Evolutionary conservation across 2,329 filamentous ascomycete genomes (phyloP), one percentile per base, ranked within the genome.

Genomic region (Xylariaceae sp.): DNA sequence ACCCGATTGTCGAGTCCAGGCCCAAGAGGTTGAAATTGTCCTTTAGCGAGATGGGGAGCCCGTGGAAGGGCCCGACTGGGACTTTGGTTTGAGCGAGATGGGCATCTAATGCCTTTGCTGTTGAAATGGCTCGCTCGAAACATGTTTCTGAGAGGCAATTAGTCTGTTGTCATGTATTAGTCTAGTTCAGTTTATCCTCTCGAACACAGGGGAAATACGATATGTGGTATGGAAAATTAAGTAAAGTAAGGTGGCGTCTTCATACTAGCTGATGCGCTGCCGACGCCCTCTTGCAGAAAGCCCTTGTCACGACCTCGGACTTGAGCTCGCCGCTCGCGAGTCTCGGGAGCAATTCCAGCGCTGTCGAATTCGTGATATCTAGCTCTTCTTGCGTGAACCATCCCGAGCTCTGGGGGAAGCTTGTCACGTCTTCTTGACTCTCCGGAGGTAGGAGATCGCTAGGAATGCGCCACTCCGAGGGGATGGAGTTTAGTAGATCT

Each of bases 11-110:
- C 19, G 83, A 77, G 60, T 87, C 85, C 11, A 85, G 77, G 5
- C 85, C 85, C 2, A 71, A 69, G 12, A 89, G 74, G 56, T 89
- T 82, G 76, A 90, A 87, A 67, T 87, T 86, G 73, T 91, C 88
- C 67, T 92, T 92, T 43, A 92, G 78, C 0, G 86, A 86, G 26
- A 88, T 72, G 2, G 86, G 86, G 1, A 88, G 76, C 56, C 69
- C 89, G 70, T 91, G 88, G 1, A 92, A 78, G 2, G 88, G 87
- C 0, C 89, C 89, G 0, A 77, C 19, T n/a, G n/a, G 0, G 76
- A 72, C 33, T 81, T 73, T 8, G 81, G 8, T 80, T 28, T 65
- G 65, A n/a, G 73, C 71, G 1, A 84, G 62, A 56, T 84, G 71
- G n/a, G 75, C 73, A 64, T 88, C 86, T 1, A 82, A 73, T 2